phyloP scores from a whole-genome alignment of 1,284 basidiomycete species.

The Clitocybe nebularis region DNA sequence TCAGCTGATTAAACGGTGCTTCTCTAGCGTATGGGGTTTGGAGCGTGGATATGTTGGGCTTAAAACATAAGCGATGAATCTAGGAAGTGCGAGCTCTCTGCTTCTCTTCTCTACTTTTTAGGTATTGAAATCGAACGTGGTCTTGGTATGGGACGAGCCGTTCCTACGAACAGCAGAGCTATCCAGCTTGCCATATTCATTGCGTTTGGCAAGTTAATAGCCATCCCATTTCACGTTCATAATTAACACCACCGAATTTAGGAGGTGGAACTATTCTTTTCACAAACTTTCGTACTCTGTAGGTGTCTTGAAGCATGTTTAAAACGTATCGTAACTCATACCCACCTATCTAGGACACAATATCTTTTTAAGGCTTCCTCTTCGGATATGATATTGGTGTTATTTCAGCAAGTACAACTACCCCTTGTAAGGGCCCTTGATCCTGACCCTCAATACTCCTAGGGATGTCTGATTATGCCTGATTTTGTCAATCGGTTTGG shows the following conservation, averaged over 20 bases:
- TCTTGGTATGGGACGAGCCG: conserved; percentile 25
- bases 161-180: conserved; percentile 56
- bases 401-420: conserved; percentile 42
- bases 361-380: conserved; percentile 40
- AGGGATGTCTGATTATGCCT: conserved; percentile 80
- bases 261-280: conserved; percentile 21
- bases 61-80: conserved; percentile 12
- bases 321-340: neutral
- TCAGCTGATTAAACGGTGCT: conserved; percentile 15
- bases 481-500: conserved; percentile 74
- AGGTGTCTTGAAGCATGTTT: conserved; percentile 4
- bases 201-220: conserved; percentile 36
- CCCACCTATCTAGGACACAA: conserved; percentile 7
- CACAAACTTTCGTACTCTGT: conserved; percentile 3
- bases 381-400: conserved; percentile 74
- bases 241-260: conserved; percentile 11
- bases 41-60: conserved; percentile 4
- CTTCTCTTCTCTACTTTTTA: conserved; percentile 19
- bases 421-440: too few species aligned
- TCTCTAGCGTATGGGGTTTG: conserved; percentile 10
- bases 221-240: conserved; percentile 7
- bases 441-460: neutral
- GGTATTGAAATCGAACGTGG: conserved; percentile 1
- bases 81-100: conserved; percentile 10
- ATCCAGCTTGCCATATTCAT: conserved; percentile 62